Evolutionary conservation across 768 basidiomycete species (phyloP), one percentile per base, ranked within the genome.

Genomic region (Podaxis sp.): DNA sequence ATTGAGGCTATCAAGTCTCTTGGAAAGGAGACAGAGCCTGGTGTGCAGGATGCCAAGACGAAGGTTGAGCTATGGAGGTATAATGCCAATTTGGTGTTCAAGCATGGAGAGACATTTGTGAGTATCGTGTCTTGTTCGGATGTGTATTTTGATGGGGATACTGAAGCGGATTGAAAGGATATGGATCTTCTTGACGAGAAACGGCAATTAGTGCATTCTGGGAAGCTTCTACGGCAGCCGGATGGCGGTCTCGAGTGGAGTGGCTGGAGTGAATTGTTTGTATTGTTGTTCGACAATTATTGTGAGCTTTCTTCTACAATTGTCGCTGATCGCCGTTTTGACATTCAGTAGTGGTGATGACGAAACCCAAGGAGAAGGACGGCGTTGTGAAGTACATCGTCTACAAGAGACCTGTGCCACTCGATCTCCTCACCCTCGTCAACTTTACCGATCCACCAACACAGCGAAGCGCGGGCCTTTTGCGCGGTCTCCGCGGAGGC

Each of bases 211-310:
- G 88, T 96, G 30, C 87, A 95, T 68, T 86, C 90, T 1, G 89
- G 95, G 7, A 92, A 88, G 67, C 75, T 98, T 22, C 78, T 90
- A 51, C 84, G 94, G 52, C 92, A 94, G 65, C 90, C 92, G 4
- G 95, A 96, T 44, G 86, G 85, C 19, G 88, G 87, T 19, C 83
- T 90, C 64, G 88, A 90, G 71, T 85, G 85, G 83, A 88, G 79
- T 64, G 89, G 86, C 44, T 95, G 93, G 89, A 86, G 84, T 19
- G 95, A 98, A 68, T 78, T 96, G 1, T 92, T 89, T 66, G 89
- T 96, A 2, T 79, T 98, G 60, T 78, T 99, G 3, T 97, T 99
- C 71, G 97, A 99, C 71, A 95, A 99, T 70, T 99, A 97, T 68
- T 73, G 95, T 95, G 68, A 72, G 90, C 74, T 13, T 39, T 9